phyloP scores from a whole-genome alignment of 345 rosid species.

The Salix viminalis region DNA sequence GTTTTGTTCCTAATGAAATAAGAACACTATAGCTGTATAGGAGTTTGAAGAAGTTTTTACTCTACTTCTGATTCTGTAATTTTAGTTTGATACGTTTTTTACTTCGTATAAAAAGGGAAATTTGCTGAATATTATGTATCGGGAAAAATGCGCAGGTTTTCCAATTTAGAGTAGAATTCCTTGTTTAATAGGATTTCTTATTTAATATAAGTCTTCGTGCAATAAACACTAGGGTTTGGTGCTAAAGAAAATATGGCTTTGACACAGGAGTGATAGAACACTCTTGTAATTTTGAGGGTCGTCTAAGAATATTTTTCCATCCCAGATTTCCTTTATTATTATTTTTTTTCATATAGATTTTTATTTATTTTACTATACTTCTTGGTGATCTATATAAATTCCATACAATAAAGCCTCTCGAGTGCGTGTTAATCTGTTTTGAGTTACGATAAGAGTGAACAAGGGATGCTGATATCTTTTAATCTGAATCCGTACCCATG shows the following conservation, averaged over 20 bases:
- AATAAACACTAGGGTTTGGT: background rate
- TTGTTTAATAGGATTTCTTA: background rate
- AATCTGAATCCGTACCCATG: background rate
- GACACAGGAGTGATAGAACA: background rate
- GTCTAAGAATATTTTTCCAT: no score
- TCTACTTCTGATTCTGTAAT: no score
- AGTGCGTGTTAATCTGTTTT: background rate
- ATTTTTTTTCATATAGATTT: no score
- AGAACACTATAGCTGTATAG: no score
- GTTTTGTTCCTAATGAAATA: no score
- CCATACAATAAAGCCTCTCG: background rate
- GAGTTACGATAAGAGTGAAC: no score
- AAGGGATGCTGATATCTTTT: no score
- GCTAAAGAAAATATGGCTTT: background rate
- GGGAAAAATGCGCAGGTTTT: background rate
- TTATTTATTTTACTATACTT: no score
- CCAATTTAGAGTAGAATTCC: background rate
- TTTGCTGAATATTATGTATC: background rate
- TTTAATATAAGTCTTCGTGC: background rate
- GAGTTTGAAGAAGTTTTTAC: no score
- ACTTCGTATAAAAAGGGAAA: background rate
- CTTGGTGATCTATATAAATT: no score
- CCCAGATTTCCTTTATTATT: no score
- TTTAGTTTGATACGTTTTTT: background rate
- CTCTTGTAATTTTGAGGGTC: background rate